A percentile compares a stretch with the other conserved stretches of the same genome.
Conservation (phyloP, 805 yeast genomes). For the Yarrowia keelungensis region DNA sequence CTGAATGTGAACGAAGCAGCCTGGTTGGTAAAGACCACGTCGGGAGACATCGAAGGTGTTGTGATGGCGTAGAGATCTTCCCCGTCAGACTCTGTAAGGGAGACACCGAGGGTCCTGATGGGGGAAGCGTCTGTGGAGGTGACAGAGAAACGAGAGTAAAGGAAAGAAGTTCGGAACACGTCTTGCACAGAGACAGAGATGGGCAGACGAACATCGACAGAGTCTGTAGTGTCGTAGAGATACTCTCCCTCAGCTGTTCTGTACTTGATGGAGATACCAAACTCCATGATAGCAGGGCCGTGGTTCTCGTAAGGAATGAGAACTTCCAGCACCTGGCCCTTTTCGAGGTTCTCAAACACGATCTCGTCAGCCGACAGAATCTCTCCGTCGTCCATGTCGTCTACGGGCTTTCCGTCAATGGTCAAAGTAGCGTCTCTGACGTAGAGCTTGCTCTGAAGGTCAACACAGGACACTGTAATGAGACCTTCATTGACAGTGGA, state of each 20-base stretch:
- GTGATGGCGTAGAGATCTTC: constrained; percentile 50
- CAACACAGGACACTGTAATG: constrained; percentile 33
- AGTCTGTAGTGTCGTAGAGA: constrained; percentile 44
- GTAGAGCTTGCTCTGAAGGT: constrained; percentile 19
- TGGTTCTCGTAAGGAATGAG: constrained; percentile 41
- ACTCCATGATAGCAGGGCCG: constrained; percentile 35
- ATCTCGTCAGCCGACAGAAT: constrained; percentile 41
- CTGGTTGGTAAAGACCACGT: constrained; percentile 70
- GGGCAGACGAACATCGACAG: constrained; percentile 61
- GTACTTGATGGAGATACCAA: constrained; percentile 45
- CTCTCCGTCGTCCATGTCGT: constrained; percentile 39
- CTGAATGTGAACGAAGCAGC: constrained; percentile 68
- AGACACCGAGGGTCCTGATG: constrained; percentile 62
- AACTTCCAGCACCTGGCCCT: constrained; percentile 43
- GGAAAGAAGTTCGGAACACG: constrained; percentile 62
- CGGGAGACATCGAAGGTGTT: constrained; percentile 46
- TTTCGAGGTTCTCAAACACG: constrained; percentile 47
- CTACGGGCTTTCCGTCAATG: constrained; percentile 42
- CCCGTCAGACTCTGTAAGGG: constrained; percentile 54
- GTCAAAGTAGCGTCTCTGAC: constrained; percentile 43
- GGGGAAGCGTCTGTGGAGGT: constrained; percentile 58
- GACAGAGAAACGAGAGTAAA: constrained; percentile 73
- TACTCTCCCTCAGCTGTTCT: constrained; percentile 42
- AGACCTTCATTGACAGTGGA: constrained; percentile 31
- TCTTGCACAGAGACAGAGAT: constrained; percentile 84